phyloP scores from a whole-genome alignment of 73 alveolate genomes.

The Tetrahymena malaccensis region DNA sequence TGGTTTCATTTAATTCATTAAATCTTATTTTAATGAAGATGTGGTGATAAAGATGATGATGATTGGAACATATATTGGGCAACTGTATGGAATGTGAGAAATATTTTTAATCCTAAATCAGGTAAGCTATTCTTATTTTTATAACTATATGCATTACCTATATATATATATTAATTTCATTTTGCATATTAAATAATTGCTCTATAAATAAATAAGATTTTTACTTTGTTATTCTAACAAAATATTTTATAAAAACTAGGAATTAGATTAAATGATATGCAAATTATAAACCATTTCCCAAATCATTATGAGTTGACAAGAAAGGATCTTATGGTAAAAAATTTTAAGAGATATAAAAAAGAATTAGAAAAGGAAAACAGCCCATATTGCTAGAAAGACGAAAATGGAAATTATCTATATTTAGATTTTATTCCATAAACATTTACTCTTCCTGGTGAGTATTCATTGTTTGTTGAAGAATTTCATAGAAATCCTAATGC shows the following conservation, averaged over 20 bases:
- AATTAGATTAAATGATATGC: constrained; percentile 46
- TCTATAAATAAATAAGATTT: neutral
- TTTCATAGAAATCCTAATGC: constrained; percentile 91
- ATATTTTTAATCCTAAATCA: constrained; percentile 91
- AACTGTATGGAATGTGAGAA: constrained; percentile 85
- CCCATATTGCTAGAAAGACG: constrained; percentile 71
- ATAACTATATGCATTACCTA: too few species aligned
- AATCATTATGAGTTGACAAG: constrained; percentile 99
- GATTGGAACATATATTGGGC: constrained; percentile 98
- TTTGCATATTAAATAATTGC: neutral
- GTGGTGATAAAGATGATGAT: constrained; percentile 44
- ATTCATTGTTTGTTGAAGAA: constrained; percentile 97
- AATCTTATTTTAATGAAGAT: neutral
- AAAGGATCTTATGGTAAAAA: constrained; percentile 98
- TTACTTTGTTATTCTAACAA: neutral
- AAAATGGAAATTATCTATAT: constrained; percentile 61
- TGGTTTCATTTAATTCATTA: neutral
- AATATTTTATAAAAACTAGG: neutral
- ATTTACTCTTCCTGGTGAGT: constrained; percentile 95
- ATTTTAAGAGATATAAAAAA: constrained; percentile 91
- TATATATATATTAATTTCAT: too few species aligned
- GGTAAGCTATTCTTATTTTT: constrained; percentile 36
- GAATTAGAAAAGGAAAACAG: constrained; percentile 91
- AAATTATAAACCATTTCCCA: constrained; percentile 97
- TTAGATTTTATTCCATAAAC: constrained; percentile 91